Evolutionary conservation across 257 asterid genomes (phyloP).

Genomic region (Nicotiana obtusifolia): DNA sequence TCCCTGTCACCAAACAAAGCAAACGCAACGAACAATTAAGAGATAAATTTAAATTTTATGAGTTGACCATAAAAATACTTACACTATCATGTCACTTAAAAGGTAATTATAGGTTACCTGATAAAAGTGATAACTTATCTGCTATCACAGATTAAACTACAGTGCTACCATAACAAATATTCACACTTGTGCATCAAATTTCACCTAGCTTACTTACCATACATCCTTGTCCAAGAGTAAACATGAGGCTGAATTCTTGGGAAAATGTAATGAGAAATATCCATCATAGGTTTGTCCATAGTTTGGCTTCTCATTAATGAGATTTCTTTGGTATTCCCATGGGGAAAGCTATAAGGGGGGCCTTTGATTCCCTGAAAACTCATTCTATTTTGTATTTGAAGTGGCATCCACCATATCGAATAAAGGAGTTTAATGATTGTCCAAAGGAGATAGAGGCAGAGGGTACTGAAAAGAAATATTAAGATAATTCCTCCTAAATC

Average conservation of each 20-base stretch:
- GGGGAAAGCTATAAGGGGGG: constrained; percentile 51
- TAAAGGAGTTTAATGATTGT: constrained; percentile 30
- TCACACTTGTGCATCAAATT: neutral
- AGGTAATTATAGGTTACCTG: neutral
- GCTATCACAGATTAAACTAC: neutral
- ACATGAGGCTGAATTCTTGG: constrained; percentile 62
- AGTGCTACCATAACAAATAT: neutral
- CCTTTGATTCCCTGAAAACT: constrained; percentile 55
- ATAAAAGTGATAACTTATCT: neutral
- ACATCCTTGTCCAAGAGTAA: constrained; percentile 45
- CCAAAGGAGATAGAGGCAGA: constrained; percentile 26
- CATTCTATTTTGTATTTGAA: constrained; percentile 28
- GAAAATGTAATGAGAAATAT: constrained; percentile 48
- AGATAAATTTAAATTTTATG: neutral
- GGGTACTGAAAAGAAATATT: constrained; percentile 10
- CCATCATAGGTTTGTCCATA: constrained; percentile 43
- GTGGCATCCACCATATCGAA: constrained; percentile 41
- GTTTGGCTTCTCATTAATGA: constrained; percentile 36
- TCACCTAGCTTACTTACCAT: constrained; percentile 29
- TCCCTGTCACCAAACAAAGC: constrained; percentile 24
- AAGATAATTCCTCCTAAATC: neutral
- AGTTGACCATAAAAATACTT: neutral
- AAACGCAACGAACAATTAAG: neutral
- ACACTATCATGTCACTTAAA: neutral
- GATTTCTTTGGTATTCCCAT: constrained; percentile 53